Evolutionary conservation across 768 basidiomycete genomes (phyloP), one percentile per base, ranked within the genome.

Genomic region (Trichaptum fuscoviolaceum): DNA sequence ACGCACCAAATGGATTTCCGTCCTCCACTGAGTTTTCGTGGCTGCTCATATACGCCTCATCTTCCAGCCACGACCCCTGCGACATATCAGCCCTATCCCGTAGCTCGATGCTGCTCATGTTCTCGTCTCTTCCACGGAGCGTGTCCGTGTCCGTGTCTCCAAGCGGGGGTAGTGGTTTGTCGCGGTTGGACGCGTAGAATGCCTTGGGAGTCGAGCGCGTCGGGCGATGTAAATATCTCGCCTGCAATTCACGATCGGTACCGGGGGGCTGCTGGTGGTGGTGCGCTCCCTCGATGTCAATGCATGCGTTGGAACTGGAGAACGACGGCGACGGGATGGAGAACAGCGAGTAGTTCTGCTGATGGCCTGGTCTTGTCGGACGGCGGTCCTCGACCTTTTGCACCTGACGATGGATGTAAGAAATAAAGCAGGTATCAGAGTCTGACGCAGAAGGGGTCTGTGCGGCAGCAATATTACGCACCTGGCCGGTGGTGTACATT

Each of bases 121-220:
- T 65, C 65, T 10, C 62, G 26, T 2, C 69, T 34, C 0, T 67
- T 72, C 63, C 63, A 66, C 71, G 66, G 69, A 65, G 1, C 63
- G 25, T 5, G 71, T 62, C 18, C 75, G 77, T 75, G 80, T 74
- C 27, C 42, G 42, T 52, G 42, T 52, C 42, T 52, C 42, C 42
- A 20, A 20, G 42, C 42, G 77, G 76, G 24, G 80, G 76, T 18
- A 76, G 73, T 0, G 79, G 77, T 65, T 81, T 81, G 71, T 80
- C 77, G 69, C 71, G 64, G 1, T 42, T 64, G 67, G 65, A 12
- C 15, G 73, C 52, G 35, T 67, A 72, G 26, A 64, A 60, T 0
- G 69, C 42, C 42, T 52, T 52, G 42, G 42, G 42, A 12, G 42
- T 52, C 42, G 42, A 52, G 42, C 42, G 42, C 42, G 42, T 52